A percentile compares a stretch with the other conserved stretches of the same genome.
phyloP scores from a whole-genome alignment of 2,329 filamentous ascomycete genomes.

The Aspergillus bombycis region DNA sequence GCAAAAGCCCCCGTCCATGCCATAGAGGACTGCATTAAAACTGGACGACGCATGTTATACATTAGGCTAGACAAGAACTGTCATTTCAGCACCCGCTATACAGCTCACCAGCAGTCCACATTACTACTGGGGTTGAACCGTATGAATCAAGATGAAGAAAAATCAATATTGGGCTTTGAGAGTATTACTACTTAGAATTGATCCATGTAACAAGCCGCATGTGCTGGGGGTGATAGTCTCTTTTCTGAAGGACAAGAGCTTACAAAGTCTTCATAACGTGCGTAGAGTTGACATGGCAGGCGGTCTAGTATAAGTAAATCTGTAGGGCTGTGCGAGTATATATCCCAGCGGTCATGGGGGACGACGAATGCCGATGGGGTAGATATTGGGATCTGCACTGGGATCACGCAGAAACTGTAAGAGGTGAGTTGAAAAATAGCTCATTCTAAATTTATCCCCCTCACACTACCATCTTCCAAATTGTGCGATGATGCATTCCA shows the following conservation, averaged over 20 bases:
- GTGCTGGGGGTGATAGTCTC: too few relatives aligned
- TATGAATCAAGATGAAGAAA: too few relatives aligned
- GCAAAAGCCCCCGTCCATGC: background rate
- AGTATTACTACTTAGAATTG: too few relatives aligned
- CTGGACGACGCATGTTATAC: background rate
- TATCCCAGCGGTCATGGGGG: background rate
- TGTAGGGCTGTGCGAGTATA: background rate
- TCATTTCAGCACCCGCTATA: too few relatives aligned
- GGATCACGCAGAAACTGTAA: background rate
- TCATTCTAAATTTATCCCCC: background rate
- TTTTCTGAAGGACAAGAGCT: too few relatives aligned
- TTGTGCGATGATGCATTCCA: background rate
- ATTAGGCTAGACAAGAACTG: too few relatives aligned
- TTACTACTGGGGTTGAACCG: background rate
- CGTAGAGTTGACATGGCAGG: too few relatives aligned
- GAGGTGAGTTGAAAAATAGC: background rate
- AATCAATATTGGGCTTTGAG: too few relatives aligned
- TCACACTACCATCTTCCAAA: background rate
- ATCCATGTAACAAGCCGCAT: too few relatives aligned
- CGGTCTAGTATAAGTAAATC: too few relatives aligned
- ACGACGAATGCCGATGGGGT: background rate
- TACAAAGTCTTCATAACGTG: too few relatives aligned
- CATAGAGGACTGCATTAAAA: background rate
- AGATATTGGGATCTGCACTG: background rate
- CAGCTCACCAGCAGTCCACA: background rate